phyloP scores from a whole-genome alignment of 2,329 filamentous ascomycete genomes.

The Fusarium annulatum region DNA sequence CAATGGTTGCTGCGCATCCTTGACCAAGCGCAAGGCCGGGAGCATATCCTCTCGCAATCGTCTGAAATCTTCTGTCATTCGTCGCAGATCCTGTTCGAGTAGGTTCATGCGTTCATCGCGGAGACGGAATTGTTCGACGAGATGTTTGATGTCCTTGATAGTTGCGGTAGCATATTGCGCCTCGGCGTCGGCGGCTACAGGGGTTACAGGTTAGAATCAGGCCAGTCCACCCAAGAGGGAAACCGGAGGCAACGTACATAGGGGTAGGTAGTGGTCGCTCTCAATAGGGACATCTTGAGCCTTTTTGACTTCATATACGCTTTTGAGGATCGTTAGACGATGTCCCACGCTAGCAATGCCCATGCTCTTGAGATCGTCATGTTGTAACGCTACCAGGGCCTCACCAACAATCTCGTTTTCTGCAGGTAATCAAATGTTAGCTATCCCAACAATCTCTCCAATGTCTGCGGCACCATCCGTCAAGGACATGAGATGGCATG shows the following conservation, averaged over 20 bases:
- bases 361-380: constrained; percentile 96
- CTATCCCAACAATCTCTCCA: not conserved
- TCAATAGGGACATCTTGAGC: constrained; percentile 92
- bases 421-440: constrained; percentile 52
- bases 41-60: constrained; percentile 91
- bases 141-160: constrained; percentile 89
- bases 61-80: constrained; percentile 88
- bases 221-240: constrained; percentile 37
- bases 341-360: constrained; percentile 93
- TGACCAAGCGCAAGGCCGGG: constrained; percentile 88
- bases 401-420: constrained; percentile 96
- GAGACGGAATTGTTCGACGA: constrained; percentile 88
- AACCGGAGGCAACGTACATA: constrained; percentile 68
- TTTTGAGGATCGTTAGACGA: constrained; percentile 93
- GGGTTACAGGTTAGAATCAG: constrained; percentile 24
- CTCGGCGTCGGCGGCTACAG: constrained; percentile 85
- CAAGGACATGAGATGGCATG: not conserved
- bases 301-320: constrained; percentile 95
- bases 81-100: constrained; percentile 84
- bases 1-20: constrained; percentile 90
- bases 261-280: constrained; percentile 90
- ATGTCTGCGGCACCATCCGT: not conserved
- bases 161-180: constrained; percentile 88
- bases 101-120: constrained; percentile 90
- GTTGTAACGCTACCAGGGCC: constrained; percentile 85